Conservation (phyloP, 176 grass and related monocot genomes). For the Typha latifolia region DNA sequence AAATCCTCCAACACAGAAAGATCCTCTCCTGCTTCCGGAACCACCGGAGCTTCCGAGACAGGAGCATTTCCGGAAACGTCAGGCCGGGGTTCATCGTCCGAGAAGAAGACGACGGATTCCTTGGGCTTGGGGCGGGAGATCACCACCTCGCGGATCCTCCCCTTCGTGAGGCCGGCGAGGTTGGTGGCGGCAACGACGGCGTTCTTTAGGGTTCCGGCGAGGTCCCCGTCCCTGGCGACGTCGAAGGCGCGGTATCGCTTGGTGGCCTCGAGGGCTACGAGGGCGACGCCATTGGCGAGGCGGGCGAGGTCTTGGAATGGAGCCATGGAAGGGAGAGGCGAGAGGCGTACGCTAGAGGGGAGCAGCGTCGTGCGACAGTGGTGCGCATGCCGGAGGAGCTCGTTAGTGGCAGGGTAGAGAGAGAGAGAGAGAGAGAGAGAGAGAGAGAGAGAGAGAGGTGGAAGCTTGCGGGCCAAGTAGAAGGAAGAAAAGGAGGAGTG, state of each 20-base stretch:
- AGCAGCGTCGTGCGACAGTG: neutral
- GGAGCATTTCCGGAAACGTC: neutral
- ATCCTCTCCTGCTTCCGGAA: neutral
- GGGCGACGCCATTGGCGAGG: conserved; percentile 40
- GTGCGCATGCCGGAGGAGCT: neutral
- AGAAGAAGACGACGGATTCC: conserved; percentile 56
- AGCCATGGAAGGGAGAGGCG: conserved; percentile 18
- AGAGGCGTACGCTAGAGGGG: conserved; percentile 11
- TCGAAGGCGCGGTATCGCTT: conserved; percentile 7
- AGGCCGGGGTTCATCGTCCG: conserved; percentile 4
- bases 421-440: too few species aligned
- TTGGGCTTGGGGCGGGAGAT: conserved; percentile 12
- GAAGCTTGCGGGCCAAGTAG: too few species aligned
- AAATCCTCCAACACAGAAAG: neutral
- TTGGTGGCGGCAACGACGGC: conserved; percentile 58
- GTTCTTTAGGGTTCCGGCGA: conserved; percentile 24
- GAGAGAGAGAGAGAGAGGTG: too few species aligned
- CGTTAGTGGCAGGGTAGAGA: neutral
- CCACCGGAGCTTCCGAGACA: neutral
- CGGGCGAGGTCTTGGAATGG: conserved; percentile 45
- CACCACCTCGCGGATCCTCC: conserved; percentile 33
- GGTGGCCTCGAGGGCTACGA: conserved; percentile 53
- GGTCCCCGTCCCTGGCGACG: conserved; percentile 17
- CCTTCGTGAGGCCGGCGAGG: conserved; percentile 63
- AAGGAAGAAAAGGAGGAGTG: too few species aligned